Conservation (phyloP, 768 basidiomycete species). For the Hortiboletus flavorubellus region DNA sequence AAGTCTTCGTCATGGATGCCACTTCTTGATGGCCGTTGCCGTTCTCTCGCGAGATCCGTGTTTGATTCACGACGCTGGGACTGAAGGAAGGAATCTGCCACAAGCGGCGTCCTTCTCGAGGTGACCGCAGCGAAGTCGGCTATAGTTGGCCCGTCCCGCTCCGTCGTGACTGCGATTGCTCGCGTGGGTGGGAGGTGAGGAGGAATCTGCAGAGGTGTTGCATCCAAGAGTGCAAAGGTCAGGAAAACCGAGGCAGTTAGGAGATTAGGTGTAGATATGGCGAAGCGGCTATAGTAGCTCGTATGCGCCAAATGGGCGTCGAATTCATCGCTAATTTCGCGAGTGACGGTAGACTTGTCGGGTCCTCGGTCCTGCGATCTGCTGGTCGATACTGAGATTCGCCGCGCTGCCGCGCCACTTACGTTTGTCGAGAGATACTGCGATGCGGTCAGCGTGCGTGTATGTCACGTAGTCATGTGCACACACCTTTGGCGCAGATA, state of each 20-base stretch:
- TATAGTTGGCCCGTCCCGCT: constrained; percentile 49
- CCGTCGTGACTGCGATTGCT: constrained; percentile 40
- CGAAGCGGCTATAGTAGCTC: constrained; percentile 21
- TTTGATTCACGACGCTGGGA: constrained; percentile 27
- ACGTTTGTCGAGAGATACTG: constrained; percentile 26
- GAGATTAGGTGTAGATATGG: constrained; percentile 35
- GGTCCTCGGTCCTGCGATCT: constrained; percentile 22
- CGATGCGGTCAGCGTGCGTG: constrained; percentile 19
- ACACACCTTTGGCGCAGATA: constrained; percentile 26
- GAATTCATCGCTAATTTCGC: constrained; percentile 9
- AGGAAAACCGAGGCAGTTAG: constrained; percentile 48
- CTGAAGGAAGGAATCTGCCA: constrained; percentile 41
- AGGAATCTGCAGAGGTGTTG: constrained; percentile 41
- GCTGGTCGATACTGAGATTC: constrained; percentile 19
- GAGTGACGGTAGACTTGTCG: constrained; percentile 1
- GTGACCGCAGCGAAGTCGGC: constrained; percentile 48
- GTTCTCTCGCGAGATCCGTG: constrained; percentile 31
- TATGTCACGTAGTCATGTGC: constrained; percentile 15
- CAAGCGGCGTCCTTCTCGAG: constrained; percentile 45
- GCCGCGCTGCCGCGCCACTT: constrained; percentile 21
- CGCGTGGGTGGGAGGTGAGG: constrained; percentile 50
- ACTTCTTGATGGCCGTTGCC: constrained; percentile 34
- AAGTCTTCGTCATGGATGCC: constrained; percentile 36
- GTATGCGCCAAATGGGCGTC: constrained; percentile 10
- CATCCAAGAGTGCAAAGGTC: constrained; percentile 51